Evolutionary conservation across 495 filamentous ascomycete genomes (phyloP), one percentile per base, ranked within the genome.

Genomic region (Hypoxylon cercidicola): DNA sequence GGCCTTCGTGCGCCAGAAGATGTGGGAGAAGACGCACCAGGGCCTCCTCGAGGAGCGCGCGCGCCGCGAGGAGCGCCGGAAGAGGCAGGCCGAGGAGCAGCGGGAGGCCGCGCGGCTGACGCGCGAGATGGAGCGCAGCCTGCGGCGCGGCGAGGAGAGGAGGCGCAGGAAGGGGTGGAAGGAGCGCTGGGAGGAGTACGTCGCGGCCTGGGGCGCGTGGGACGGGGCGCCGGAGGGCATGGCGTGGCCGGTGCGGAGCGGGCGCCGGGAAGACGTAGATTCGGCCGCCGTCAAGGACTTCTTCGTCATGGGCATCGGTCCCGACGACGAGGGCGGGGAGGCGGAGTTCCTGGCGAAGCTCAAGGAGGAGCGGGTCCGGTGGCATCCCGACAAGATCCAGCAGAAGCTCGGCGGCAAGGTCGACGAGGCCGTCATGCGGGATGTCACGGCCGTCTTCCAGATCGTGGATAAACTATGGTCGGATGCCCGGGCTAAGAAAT

Each of bases 341-440:
- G 85, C 86, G 46, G 82, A 84, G 30, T 73, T 93, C 30, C 60
- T 83, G 44, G 79, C 82, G 15, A 79, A 85, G 23, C 77, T 99
- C 35, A 98, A 97, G 77, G 74, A 83, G 15, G 95, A 99, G 79
- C 85, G 95, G 35, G 87, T 98, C 9, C 79, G 93, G 9, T 99
- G 95, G 95, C 95, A 99, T 84, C 95, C 95, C 9, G 95, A 99
- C 77, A 99, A 98, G 82, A 90, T 98, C 30, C 92, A 96, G 81
- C 96, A 98, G 77, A 85, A 88, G 45, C 87, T 93, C 66, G 91
- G 92, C 1, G 86, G 82, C 0, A 75, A 82, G 56, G 87, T 91
- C 43, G 85, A 90, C 15, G 76, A 80, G 2, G 86, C 88, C 1
- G 83, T 96, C 74, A 89, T 89, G 77, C 84, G 84, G 47, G 72